These are phyloP conservation scores for Fusarium falciforme DNA, from an alignment of 2,329 filamentous ascomycete genomes.

Conservation along the genomic window DNA sequence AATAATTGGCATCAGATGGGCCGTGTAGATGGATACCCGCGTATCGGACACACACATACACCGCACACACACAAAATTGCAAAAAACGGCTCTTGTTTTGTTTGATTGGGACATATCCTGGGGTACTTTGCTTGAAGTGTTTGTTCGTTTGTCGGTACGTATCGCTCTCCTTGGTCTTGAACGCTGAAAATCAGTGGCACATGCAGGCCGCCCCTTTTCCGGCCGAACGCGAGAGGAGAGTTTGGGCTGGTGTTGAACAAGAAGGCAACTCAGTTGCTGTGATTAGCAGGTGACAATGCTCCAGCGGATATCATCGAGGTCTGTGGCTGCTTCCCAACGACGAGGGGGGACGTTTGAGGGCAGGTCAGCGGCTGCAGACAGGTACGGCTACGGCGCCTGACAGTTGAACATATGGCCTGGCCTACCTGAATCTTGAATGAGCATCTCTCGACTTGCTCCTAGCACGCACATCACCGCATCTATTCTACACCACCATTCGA, in stretches of 20 bases:
- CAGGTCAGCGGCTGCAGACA: conserved; percentile 6
- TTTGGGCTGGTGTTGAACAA: background rate
- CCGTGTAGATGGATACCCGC: conserved; percentile 35
- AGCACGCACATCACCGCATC: background rate
- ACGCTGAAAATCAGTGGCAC: background rate
- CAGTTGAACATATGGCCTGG: background rate
- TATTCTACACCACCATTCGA: background rate
- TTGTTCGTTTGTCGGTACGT: background rate
- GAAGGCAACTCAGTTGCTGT: background rate
- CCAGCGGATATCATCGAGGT: conserved; percentile 1
- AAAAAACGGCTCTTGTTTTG: conserved; percentile 22
- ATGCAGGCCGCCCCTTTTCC: conserved; percentile 27
- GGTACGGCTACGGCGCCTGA: background rate
- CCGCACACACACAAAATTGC: conserved; percentile 20
- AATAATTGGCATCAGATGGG: conserved; percentile 29
- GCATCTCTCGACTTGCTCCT: background rate
- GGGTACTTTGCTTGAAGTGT: background rate
- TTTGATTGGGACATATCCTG: background rate
- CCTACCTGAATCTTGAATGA: background rate
- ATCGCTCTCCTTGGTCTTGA: background rate
- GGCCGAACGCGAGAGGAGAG: conserved; percentile 27
- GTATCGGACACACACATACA: conserved; percentile 10
- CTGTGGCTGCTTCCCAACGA: conserved; percentile 27
- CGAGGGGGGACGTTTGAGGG: conserved; percentile 12
- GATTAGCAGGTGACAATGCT: background rate